Conservation (phyloP, 129 eudicot species). For the Helianthus tuberosus region DNA sequence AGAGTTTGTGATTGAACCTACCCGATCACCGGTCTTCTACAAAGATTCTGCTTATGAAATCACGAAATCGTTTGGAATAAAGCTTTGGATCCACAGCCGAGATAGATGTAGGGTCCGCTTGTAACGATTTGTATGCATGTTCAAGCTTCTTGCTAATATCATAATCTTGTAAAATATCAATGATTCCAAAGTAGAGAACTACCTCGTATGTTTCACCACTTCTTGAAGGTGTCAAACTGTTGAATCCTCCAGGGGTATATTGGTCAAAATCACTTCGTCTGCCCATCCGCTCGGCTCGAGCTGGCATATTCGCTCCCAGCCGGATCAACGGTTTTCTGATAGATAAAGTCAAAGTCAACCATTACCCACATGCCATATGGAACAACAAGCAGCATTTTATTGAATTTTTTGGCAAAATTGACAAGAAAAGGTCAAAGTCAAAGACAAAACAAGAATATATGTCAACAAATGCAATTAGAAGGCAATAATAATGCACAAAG, state of each 20-base stretch:
- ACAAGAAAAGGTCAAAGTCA: slow-evolving; percentile 28
- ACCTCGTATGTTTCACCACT: slow-evolving; percentile 77
- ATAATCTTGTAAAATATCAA: slow-evolving; percentile 91
- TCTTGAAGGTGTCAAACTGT: slow-evolving; percentile 53
- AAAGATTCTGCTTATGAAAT: slow-evolving; percentile 79
- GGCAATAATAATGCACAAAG: slow-evolving; percentile 19
- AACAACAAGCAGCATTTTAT: slow-evolving; percentile 10
- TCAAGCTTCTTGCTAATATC: slow-evolving; percentile 96
- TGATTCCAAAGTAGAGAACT: slow-evolving; percentile 90
- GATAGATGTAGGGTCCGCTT: slow-evolving; percentile 87
- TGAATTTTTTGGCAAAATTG: slow-evolving; percentile 11
- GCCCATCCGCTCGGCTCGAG: slow-evolving; percentile 84
- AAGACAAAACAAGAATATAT: neutral
- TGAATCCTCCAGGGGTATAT: slow-evolving; percentile 62
- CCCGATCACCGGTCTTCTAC: slow-evolving; percentile 72
- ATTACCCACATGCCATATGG: slow-evolving; percentile 31
- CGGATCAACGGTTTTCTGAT: slow-evolving; percentile 87
- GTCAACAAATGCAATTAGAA: slow-evolving; percentile 35
- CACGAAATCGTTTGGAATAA: slow-evolving; percentile 87
- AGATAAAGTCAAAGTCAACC: neutral
- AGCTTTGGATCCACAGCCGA: slow-evolving; percentile 97
- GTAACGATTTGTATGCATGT: slow-evolving; percentile 93
- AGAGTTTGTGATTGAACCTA: slow-evolving; percentile 30
- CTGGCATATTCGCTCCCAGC: slow-evolving; percentile 97
- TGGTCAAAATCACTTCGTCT: slow-evolving; percentile 87